Evolutionary conservation across 2,329 filamentous ascomycete species (phyloP), one percentile per base, ranked within the genome.

Genomic region (Epichloe gansuensis): DNA sequence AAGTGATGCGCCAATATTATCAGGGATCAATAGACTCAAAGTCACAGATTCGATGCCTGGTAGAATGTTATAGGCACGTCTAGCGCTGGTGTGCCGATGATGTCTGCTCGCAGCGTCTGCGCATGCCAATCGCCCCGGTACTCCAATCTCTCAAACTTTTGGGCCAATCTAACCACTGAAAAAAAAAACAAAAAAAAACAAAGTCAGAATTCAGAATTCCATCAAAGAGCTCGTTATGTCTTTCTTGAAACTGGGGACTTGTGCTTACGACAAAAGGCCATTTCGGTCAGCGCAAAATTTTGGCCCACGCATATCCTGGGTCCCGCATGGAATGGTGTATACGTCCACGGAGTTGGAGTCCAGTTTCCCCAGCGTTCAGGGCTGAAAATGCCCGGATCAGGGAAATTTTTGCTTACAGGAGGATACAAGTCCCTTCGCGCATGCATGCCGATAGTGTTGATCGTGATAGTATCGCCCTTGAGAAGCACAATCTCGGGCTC

Each of bases 281-380:
- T 79, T 63, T 80, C 77, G 4, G 77, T 74, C 63, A 74, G 71
- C 3, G 77, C 77, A 63, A 81, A 80, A 54, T 80, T 77, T 63
- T 80, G 77, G 2, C 76, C 77, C 35, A 80, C 74, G 54, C 77
- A 80, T 48, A 74, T 74, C 9, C 74, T 62, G 2, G 74, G 73
- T 0, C 74, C 74, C 0, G 73, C 75, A 51, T 75, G 75, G 53
- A 77, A 77, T 0, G 75, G 75, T 43, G 75, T 71, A 51, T 74
- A 78, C 25, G 74, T 70, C 74, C 74, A 78, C 1, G 73, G 70
- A 56, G 68, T 71, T 0, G 75, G 75, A 47, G 68, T 69, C 74
- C 74, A 77, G n/a, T 61, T 61, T 21, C 71, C 71, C 75, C 74
- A 77, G 5, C 75, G 65, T 53, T 76, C 74, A 0, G 75, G 74